A percentile compares a stretch with the other conserved stretches of the same genome.
These are phyloP conservation scores for Mucor plumbeus DNA, from an alignment of 371 early-diverging fungal genomes.

Conservation along the genomic window DNA sequence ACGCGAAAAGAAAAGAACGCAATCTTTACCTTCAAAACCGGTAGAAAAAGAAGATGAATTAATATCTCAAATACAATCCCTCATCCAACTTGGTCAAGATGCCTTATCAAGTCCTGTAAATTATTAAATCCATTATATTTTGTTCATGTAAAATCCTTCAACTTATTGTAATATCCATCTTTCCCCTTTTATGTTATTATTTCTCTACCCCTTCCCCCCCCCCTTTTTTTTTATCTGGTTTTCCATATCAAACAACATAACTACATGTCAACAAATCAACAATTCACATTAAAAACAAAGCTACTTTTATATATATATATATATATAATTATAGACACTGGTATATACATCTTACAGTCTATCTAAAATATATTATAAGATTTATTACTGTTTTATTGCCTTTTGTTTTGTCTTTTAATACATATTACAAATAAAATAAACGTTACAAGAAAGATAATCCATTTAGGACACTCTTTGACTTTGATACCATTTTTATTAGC, in stretches of 20 bases:
- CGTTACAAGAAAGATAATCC: too few relatives aligned
- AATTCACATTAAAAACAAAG: not conserved
- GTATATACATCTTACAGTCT: too few relatives aligned
- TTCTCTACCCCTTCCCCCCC: not conserved
- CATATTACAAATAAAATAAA: too few relatives aligned
- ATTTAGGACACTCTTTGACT: too few relatives aligned
- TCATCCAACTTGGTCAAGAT: conserved; percentile 50
- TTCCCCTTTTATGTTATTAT: not conserved
- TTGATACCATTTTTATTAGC: too few relatives aligned
- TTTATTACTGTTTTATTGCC: too few relatives aligned
- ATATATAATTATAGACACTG: not conserved
- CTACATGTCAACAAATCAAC: conserved; percentile 5
- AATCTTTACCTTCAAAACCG: conserved; percentile 22
- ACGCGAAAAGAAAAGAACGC: conserved; percentile 32
- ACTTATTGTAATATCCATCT: conserved; percentile 10
- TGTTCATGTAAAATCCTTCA: conserved; percentile 6
- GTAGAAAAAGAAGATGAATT: conserved; percentile 32
- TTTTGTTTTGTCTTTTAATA: too few relatives aligned
- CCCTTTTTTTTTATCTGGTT: not conserved
- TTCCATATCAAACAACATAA: conserved; percentile 4
- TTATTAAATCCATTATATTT: not conserved
- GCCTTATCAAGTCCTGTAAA: conserved; percentile 38
- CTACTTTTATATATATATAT: not conserved
- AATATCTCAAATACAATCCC: conserved; percentile 38
- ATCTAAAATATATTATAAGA: too few relatives aligned